Evolutionary conservation across 257 asterid genomes (phyloP).

Genomic region (Paraleonurus japonicus): DNA sequence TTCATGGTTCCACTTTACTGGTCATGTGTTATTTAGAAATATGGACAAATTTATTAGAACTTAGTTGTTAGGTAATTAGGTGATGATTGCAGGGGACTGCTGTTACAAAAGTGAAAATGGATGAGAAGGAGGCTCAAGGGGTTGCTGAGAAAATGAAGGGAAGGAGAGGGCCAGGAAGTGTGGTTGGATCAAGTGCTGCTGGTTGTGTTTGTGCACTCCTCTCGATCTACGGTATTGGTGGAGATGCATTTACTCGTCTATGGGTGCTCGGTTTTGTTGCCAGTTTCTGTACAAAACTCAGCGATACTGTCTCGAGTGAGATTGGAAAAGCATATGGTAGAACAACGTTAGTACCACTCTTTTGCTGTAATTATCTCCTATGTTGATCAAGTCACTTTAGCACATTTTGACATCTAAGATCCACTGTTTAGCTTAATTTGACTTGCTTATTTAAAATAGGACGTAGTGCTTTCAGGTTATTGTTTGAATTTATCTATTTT

Average conservation of each 20-base stretch:
- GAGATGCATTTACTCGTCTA: slow-evolving; percentile 49
- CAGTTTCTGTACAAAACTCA: slow-evolving; percentile 91
- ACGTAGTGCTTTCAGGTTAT: neutral
- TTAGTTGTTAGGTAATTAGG: slow-evolving; percentile 14
- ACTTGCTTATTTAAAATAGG: neutral
- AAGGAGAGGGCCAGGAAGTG: slow-evolving; percentile 96
- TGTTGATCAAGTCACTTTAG: neutral
- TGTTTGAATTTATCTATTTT: neutral
- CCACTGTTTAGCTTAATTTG: neutral
- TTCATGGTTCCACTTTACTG: neutral
- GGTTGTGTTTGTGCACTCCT: slow-evolving; percentile 86
- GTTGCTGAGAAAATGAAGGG: slow-evolving; percentile 95
- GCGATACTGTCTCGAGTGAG: slow-evolving; percentile 97
- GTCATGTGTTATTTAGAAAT: neutral
- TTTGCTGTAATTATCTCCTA: slow-evolving; percentile 12
- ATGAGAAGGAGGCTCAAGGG: slow-evolving; percentile 94
- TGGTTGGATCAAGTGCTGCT: slow-evolving; percentile 96
- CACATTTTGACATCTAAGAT: neutral
- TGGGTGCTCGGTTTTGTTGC: slow-evolving; percentile 95
- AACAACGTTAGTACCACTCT: slow-evolving; percentile 72
- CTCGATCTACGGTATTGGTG: slow-evolving; percentile 71
- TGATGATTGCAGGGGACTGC: slow-evolving; percentile 73
- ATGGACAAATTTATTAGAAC: neutral
- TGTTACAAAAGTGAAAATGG: slow-evolving; percentile 92
- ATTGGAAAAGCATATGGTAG: slow-evolving; percentile 95